These are phyloP conservation scores for Fusarium dimerum DNA, from an alignment of 2,329 filamentous ascomycete genomes.

Conservation along the genomic window DNA sequence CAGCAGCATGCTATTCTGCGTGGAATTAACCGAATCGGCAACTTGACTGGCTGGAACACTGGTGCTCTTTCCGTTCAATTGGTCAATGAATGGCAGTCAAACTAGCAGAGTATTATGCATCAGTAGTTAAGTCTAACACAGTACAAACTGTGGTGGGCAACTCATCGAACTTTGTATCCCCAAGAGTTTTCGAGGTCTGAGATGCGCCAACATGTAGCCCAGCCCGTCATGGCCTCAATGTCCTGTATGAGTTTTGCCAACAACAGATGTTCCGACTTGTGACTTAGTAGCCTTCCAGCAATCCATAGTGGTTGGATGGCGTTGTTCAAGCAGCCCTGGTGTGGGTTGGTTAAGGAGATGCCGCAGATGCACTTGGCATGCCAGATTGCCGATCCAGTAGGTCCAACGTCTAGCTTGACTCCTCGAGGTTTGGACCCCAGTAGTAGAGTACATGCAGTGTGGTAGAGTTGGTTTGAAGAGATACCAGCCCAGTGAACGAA, in stretches of 20 bases:
- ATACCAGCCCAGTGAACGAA: slow-evolving; percentile 57
- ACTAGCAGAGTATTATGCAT: slow-evolving; percentile 6
- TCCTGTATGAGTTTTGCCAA: slow-evolving; percentile 46
- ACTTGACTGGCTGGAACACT: slow-evolving; percentile 45
- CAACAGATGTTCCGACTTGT: slow-evolving; percentile 44
- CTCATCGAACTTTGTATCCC: slow-evolving; percentile 37
- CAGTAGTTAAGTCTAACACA: slow-evolving; percentile 1
- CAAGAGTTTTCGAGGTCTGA: slow-evolving; percentile 47
- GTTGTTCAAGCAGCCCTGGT: slow-evolving; percentile 58
- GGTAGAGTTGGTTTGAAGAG: slow-evolving; percentile 58
- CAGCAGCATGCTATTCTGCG: slow-evolving; percentile 46
- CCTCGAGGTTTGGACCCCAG: slow-evolving; percentile 43
- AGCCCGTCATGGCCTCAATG: slow-evolving; percentile 54
- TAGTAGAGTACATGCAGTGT: slow-evolving; percentile 55
- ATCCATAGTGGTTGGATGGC: slow-evolving; percentile 60
- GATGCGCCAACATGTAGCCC: slow-evolving; percentile 56
- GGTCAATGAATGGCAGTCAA: slow-evolving; percentile 31
- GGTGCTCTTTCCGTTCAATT: slow-evolving; percentile 26
- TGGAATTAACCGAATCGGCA: slow-evolving; percentile 39
- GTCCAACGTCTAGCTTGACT: slow-evolving; percentile 24
- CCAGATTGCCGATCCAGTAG: slow-evolving; percentile 48
- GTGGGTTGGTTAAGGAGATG: slow-evolving; percentile 56
- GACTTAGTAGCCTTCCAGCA: slow-evolving; percentile 54
- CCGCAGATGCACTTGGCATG: slow-evolving; percentile 57
- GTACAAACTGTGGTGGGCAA: not conserved